phyloP scores from a whole-genome alignment of 2,329 filamentous ascomycete species.

The Hymenoscyphus albidus region DNA sequence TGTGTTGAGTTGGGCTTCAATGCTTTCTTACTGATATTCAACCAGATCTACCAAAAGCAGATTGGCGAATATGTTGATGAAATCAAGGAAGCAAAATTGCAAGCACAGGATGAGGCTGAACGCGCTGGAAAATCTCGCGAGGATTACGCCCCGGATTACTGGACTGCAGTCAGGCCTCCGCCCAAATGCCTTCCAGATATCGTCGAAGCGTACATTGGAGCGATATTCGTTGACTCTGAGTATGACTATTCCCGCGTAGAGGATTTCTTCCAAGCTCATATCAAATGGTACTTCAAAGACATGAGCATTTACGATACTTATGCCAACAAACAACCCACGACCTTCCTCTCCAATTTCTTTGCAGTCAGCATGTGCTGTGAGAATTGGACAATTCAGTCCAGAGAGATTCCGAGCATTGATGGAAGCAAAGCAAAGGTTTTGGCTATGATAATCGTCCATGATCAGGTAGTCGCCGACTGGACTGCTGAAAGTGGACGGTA shows the following conservation, averaged over 20 bases:
- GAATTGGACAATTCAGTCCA: slow-evolving; percentile 47
- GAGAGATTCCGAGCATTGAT: slow-evolving; percentile 40
- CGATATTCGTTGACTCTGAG: slow-evolving; percentile 82
- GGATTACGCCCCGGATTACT: slow-evolving; percentile 60
- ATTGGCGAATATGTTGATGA: slow-evolving; percentile 55
- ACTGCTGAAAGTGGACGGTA: slow-evolving; percentile 63
- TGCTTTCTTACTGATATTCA: slow-evolving; percentile 61
- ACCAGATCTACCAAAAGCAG: slow-evolving; percentile 41
- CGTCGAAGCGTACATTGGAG: slow-evolving; percentile 83
- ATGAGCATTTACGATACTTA: slow-evolving; percentile 86
- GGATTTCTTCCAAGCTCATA: slow-evolving; percentile 69
- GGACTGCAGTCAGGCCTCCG: slow-evolving; percentile 59
- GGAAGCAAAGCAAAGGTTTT: slow-evolving; percentile 51
- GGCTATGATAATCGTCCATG: slow-evolving; percentile 74
- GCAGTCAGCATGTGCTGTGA: slow-evolving; percentile 62
- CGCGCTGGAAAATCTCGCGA: slow-evolving; percentile 35
- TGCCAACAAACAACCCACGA: slow-evolving; percentile 82
- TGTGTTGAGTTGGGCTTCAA: slow-evolving; percentile 77
- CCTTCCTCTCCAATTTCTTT: slow-evolving; percentile 63
- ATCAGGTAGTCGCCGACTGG: slow-evolving; percentile 59
- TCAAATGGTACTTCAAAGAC: slow-evolving; percentile 76
- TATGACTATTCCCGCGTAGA: slow-evolving; percentile 74
- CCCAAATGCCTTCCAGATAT: slow-evolving; percentile 80
- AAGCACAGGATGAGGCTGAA: slow-evolving; percentile 35
- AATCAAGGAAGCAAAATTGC: slow-evolving; percentile 50